These are phyloP conservation scores for Exophiala spinifera DNA, from an alignment of 2,329 filamentous ascomycete genomes.

Conservation along the genomic window DNA sequence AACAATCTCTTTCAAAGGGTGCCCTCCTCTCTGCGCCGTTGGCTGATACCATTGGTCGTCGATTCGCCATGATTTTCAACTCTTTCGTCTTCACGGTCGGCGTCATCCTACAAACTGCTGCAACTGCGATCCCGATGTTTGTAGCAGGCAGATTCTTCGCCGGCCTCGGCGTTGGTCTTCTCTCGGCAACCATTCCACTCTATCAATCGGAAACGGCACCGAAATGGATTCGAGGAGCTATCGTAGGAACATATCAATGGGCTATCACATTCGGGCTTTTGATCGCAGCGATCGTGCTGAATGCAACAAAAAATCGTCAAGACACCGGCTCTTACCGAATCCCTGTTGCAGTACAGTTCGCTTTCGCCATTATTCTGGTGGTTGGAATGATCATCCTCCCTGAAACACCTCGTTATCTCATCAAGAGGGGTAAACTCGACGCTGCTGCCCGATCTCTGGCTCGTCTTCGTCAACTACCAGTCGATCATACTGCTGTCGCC, in stretches of 20 bases:
- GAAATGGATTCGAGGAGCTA: constrained; percentile 41
- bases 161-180: constrained; percentile 78
- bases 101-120: constrained; percentile 63
- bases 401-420: constrained; percentile 65
- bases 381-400: constrained; percentile 60
- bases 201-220: constrained; percentile 80
- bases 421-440: constrained; percentile 68
- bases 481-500: constrained; percentile 69
- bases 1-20: constrained; percentile 46
- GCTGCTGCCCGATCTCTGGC: constrained; percentile 61
- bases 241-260: constrained; percentile 64
- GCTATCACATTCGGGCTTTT: constrained; percentile 69
- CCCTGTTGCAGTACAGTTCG: constrained; percentile 62
- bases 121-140: constrained; percentile 59
- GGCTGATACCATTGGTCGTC: constrained; percentile 67
- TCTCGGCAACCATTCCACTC: constrained; percentile 78
- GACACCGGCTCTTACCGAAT: constrained; percentile 73
- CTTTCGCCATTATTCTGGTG: constrained; percentile 49
- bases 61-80: constrained; percentile 64
- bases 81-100: constrained; percentile 62
- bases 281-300: constrained; percentile 66
- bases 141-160: constrained; percentile 73
- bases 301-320: constrained; percentile 58
- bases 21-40: constrained; percentile 66
- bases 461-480: constrained; percentile 68